A percentile compares a stretch with the other conserved stretches of the same genome.
These are phyloP conservation scores for Fragilariopsis cylindrus DNA, from an alignment of 108 stramenopile genomes.

Conservation along the genomic window DNA sequence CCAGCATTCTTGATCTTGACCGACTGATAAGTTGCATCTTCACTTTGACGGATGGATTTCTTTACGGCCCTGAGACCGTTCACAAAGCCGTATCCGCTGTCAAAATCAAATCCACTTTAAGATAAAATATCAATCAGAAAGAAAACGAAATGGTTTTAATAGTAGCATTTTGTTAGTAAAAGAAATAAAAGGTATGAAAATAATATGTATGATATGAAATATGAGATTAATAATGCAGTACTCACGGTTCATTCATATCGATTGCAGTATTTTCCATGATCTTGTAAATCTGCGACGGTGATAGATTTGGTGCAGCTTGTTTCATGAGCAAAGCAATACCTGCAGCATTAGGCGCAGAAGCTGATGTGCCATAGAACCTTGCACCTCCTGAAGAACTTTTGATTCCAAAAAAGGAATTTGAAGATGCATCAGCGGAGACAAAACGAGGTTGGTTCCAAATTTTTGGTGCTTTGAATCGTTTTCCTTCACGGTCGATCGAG, in stretches of 20 bases:
- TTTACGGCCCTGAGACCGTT: background rate
- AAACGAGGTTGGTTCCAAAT: conserved; percentile 27
- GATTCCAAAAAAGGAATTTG: conserved; percentile 20
- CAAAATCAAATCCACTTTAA: background rate
- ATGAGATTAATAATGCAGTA: too few species aligned
- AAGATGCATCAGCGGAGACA: conserved; percentile 6
- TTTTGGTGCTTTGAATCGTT: conserved; percentile 9
- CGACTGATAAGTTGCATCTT: too few species aligned
- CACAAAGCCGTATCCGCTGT: conserved; percentile 5
- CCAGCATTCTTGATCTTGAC: too few species aligned
- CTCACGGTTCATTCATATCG: conserved; percentile 25
- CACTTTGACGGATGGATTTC: too few species aligned
- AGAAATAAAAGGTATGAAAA: background rate
- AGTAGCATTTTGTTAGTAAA: too few species aligned
- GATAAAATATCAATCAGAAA: too few species aligned
- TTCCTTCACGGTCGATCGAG: conserved; percentile 11
- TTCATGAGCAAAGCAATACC: conserved; percentile 28
- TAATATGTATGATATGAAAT: background rate
- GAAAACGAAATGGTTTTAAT: too few species aligned
- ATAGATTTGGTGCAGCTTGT: conserved; percentile 12
- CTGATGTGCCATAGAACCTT: conserved; percentile 24
- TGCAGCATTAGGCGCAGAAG: conserved; percentile 31
- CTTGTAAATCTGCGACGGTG: conserved; percentile 22
- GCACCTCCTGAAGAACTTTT: background rate
- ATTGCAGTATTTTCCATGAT: conserved; percentile 28